Evolutionary conservation across 1,284 basidiomycete species (phyloP).

Genomic region (Irpex sp.): DNA sequence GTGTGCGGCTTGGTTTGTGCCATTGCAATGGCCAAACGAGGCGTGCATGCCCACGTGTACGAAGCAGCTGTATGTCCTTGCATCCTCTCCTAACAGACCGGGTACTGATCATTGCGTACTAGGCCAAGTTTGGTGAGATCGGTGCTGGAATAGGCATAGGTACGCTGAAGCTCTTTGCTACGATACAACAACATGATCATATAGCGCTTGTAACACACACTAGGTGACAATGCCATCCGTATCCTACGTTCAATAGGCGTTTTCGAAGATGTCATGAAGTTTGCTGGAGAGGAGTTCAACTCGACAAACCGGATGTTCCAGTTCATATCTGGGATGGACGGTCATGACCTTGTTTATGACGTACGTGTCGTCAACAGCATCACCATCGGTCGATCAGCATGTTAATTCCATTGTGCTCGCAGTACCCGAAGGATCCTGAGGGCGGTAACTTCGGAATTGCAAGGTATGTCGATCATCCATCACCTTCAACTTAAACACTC

Average conservation of each 20-base stretch:
- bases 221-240: slow-evolving; percentile 48
- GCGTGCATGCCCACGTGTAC: slow-evolving; percentile 16
- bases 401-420: neutral
- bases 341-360: slow-evolving; percentile 41
- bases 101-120: neutral
- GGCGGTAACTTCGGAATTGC: slow-evolving; percentile 28
- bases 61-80: slow-evolving; percentile 17
- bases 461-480: slow-evolving; percentile 18
- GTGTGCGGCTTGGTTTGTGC: slow-evolving; percentile 17
- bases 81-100: neutral
- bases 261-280: slow-evolving; percentile 34
- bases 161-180: slow-evolving; percentile 13
- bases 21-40: slow-evolving; percentile 13
- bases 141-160: slow-evolving; percentile 52
- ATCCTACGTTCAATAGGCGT: slow-evolving; percentile 40
- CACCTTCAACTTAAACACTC: neutral
- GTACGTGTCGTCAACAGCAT: slow-evolving; percentile 22
- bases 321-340: slow-evolving; percentile 37
- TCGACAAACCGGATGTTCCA: slow-evolving; percentile 32
- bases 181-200: neutral
- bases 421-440: slow-evolving; percentile 34
- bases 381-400: neutral
- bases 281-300: slow-evolving; percentile 27
- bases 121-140: slow-evolving; percentile 43
- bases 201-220: neutral